phyloP scores from a whole-genome alignment of 345 rosid species.

The Orychophragmus violaceus region DNA sequence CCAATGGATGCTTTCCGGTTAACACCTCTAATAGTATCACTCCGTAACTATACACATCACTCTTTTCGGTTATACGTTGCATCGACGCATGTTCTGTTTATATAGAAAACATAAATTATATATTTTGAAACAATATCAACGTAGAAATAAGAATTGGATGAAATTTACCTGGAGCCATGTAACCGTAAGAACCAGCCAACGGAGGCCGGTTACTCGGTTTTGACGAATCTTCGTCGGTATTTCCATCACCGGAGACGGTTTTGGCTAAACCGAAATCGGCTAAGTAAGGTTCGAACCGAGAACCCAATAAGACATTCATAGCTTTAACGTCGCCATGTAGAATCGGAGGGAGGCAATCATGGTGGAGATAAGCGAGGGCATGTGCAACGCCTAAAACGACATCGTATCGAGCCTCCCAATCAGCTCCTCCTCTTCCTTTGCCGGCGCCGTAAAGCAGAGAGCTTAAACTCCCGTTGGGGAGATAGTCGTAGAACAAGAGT shows the following conservation, averaged over 20 bases:
- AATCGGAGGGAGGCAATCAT: conserved; percentile 83
- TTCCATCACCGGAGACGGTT: conserved; percentile 29
- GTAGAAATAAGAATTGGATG: not conserved
- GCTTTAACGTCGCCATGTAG: conserved; percentile 91
- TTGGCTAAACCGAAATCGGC: conserved; percentile 92
- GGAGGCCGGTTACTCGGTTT: conserved; percentile 54
- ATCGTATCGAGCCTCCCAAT: conserved; percentile 82
- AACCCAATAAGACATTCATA: conserved; percentile 79
- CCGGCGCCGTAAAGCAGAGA: conserved; percentile 77
- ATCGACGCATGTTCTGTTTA: conserved; percentile 69
- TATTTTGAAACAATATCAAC: not conserved
- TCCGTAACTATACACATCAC: conserved; percentile 91
- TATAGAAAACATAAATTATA: not conserved
- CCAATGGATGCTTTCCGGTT: conserved; percentile 89
- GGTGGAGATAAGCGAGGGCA: conserved; percentile 89
- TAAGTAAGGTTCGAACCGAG: conserved; percentile 60
- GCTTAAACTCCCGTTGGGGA: conserved; percentile 91
- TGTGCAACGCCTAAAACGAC: conserved; percentile 76
- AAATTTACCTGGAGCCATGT: conserved; percentile 88
- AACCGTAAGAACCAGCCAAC: conserved; percentile 94
- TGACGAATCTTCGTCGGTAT: conserved; percentile 26
- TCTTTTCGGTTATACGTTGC: conserved; percentile 74
- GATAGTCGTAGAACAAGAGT: conserved; percentile 80
- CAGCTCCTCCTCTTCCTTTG: conserved; percentile 64
- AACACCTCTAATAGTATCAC: conserved; percentile 74